Evolutionary conservation across 805 yeast genomes (phyloP), one percentile per base, ranked within the genome.

Genomic region (Metschnikowia gelsemii): DNA sequence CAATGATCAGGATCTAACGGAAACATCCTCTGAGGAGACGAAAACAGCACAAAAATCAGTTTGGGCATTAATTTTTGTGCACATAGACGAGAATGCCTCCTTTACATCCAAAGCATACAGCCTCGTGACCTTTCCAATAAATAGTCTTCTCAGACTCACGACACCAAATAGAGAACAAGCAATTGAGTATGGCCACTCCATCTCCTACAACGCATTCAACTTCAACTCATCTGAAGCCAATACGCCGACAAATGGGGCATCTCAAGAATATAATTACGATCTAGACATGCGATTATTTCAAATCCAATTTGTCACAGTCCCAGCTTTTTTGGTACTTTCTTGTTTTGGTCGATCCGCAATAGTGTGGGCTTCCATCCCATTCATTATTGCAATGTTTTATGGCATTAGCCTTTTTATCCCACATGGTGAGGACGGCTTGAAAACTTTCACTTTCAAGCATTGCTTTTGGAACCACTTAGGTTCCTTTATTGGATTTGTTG

Each of bases 401-500:
- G 35, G 35, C 3, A 5, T 40, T 12, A 40, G 38, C 20, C 8
- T 34, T 3, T 17, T 42, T 7, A 30, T 37, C 4, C 33, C 28
- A 6, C 25, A 37, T 5, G 44, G 30, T 7, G 27, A 21, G 8
- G 12, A 32, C 3, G 14, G 24, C 12, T n/a, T 35, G 8, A 42
- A 19, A 11, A 49, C 17, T 38, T 47, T 31, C 22, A 35, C 31
- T 32, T 56, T 29, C 14, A 33, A 22, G 12, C 43, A 40, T 18
- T 28, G 23, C 14, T 16, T 32, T 8, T 44, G 51, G 46, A 58
- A 61, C 43, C 49, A 61, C 36, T 9, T 49, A 11, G 51, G 52
- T 9, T 63, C 87, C 0, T 32, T 71, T 0, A 16, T 72, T 3
- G 96, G 96, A 0, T 91, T 91, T 56, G 42, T 75, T 0, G 61